phyloP scores from a whole-genome alignment of 1,284 basidiomycete genomes.

The Entoloma clypeatum region DNA sequence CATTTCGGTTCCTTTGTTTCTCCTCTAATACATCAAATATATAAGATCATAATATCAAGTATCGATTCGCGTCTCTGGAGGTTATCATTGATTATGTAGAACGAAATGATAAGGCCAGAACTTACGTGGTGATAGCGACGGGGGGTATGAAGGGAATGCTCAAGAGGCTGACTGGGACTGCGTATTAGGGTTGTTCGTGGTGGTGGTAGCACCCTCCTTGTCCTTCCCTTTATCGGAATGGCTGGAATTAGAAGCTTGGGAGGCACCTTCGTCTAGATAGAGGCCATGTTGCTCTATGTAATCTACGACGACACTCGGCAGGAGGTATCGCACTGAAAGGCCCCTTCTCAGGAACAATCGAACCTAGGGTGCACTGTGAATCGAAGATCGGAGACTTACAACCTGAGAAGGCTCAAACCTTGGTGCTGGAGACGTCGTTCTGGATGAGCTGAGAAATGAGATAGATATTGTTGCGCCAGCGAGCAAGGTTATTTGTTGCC shows the following conservation, averaged over 20 bases:
- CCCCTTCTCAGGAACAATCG: conserved; percentile 89
- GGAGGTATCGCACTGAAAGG: conserved; percentile 90
- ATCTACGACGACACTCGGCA: conserved; percentile 89
- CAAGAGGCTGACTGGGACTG: conserved; percentile 17
- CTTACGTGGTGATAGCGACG: conserved; percentile 7
- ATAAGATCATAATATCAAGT: too few relatives aligned
- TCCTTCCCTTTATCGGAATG: conserved; percentile 34
- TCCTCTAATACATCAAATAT: too few relatives aligned
- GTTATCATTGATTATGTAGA: too few relatives aligned
- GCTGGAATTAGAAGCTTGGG: conserved; percentile 12
- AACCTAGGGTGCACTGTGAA: conserved; percentile 34
- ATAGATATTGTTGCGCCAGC: conserved; percentile 88
- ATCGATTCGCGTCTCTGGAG: too few relatives aligned
- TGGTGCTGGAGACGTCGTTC: conserved; percentile 97
- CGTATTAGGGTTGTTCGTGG: conserved; percentile 19
- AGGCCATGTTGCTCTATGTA: conserved; percentile 87
- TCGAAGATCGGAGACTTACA: conserved; percentile 2
- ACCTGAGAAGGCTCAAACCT: conserved; percentile 48
- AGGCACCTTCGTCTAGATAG: conserved; percentile 57
- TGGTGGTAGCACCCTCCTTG: conserved; percentile 20
- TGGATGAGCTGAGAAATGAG: conserved; percentile 96
- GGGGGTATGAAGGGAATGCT: background rate
- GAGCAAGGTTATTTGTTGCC: conserved; percentile 70
- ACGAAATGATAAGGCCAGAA: background rate
- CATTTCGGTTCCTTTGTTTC: too few relatives aligned